Evolutionary conservation across 2,329 filamentous ascomycete genomes (phyloP).

Genomic region (Akanthomyces lecanii): DNA sequence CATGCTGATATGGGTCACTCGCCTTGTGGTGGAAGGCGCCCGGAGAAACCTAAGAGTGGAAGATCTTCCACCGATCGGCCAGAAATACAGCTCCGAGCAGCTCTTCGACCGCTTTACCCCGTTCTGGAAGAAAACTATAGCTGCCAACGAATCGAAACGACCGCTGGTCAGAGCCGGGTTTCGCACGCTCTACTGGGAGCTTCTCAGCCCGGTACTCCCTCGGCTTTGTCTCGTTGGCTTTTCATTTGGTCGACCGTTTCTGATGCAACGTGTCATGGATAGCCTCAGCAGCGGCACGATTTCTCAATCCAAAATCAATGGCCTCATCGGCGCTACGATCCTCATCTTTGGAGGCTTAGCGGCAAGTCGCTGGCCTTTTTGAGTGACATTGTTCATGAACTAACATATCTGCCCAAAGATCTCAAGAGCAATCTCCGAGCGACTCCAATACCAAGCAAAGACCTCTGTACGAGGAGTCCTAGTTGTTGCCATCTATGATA

Average conservation of each 20-base stretch:
- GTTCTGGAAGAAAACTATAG: not conserved
- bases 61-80: not conserved
- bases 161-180: not conserved
- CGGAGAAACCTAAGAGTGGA: not conserved
- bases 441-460: not conserved
- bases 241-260: constrained; percentile 8
- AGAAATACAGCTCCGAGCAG: not conserved
- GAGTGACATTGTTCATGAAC: not conserved
- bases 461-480: not conserved
- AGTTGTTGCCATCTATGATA: constrained; percentile 2
- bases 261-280: constrained; percentile 6
- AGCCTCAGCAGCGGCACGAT: not conserved
- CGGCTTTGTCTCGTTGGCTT: constrained; percentile 5
- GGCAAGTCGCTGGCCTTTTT: not conserved
- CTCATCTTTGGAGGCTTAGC: constrained; percentile 9
- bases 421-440: constrained; percentile 2
- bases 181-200: not conserved
- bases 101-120: not conserved
- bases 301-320: not conserved
- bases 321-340: constrained; percentile 6
- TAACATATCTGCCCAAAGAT: not conserved
- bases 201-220: constrained; percentile 1
- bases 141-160: not conserved
- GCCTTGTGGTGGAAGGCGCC: not conserved
- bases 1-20: constrained; percentile 4